Evolutionary conservation across 2,329 filamentous ascomycete genomes (phyloP).

Genomic region (Blastomyces silverae): DNA sequence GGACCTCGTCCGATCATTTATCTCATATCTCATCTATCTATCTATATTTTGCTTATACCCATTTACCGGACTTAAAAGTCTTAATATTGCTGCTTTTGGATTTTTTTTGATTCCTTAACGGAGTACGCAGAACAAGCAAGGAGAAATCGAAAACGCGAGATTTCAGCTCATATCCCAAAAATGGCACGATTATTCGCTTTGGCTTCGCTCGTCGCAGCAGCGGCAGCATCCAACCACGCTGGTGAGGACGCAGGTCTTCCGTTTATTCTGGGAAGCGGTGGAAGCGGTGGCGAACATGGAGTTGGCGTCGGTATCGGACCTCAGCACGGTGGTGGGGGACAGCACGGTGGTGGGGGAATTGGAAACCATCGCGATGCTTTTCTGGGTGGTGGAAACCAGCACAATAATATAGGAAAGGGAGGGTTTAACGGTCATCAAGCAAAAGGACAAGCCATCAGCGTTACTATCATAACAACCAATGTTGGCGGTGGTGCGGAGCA

Average conservation of each 20-base stretch:
- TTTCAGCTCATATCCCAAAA: not conserved
- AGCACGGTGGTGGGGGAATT: not conserved
- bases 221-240: conserved; percentile 15
- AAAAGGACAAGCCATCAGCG: conserved; percentile 9
- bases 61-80: conserved; percentile 14
- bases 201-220: conserved; percentile 18
- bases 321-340: not conserved
- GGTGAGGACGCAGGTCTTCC: conserved; percentile 9
- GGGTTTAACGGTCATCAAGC: not conserved
- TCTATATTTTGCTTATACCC: not conserved
- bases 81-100: conserved; percentile 22
- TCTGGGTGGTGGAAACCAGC: conserved; percentile 7
- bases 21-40: not conserved
- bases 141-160: conserved; percentile 9
- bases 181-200: conserved; percentile 21
- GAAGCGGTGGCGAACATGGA: not conserved
- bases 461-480: conserved; percentile 24
- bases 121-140: not conserved
- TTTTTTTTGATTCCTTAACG: conserved; percentile 25
- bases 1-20: conserved; percentile 16
- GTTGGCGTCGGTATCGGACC: not conserved
- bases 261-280: conserved; percentile 5
- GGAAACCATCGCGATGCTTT: conserved; percentile 2
- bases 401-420: conserved; percentile 2
- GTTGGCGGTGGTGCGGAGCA: conserved; percentile 18